These are phyloP conservation scores for Sicyos baderoa DNA, from an alignment of 306 rosid genomes.

Conservation along the genomic window DNA sequence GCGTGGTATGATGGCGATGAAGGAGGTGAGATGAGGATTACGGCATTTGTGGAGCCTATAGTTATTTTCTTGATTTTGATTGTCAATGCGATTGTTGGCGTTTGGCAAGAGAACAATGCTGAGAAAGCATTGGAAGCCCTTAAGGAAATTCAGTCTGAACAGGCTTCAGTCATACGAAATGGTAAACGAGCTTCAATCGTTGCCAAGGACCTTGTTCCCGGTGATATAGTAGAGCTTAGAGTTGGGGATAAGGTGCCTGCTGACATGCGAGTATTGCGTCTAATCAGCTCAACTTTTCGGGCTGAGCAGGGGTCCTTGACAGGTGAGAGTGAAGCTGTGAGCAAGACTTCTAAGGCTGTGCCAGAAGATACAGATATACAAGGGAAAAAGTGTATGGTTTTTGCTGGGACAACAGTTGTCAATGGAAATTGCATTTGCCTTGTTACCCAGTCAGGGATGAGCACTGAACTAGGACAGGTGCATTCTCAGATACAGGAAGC, in stretches of 20 bases:
- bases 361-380: conserved; percentile 36
- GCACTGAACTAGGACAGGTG: conserved; percentile 55
- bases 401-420: conserved; percentile 57
- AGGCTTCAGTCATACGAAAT: conserved; percentile 54
- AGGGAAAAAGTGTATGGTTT: conserved; percentile 35
- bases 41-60: conserved; percentile 46
- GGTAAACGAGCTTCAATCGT: conserved; percentile 36
- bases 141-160: conserved; percentile 89
- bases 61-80: conserved; percentile 45
- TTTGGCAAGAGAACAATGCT: conserved; percentile 94
- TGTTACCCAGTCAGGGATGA: conserved; percentile 55
- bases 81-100: conserved; percentile 60
- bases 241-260: conserved; percentile 50
- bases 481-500: conserved; percentile 53
- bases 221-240: conserved; percentile 42
- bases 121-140: conserved; percentile 88
- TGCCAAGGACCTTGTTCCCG: conserved; percentile 80
- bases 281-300: conserved; percentile 39
- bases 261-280: conserved; percentile 34
- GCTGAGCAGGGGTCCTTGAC: conserved; percentile 45
- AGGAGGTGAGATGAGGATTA: conserved; percentile 42
- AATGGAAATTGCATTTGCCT: conserved; percentile 50
- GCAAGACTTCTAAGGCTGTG: conserved; percentile 36
- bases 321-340: conserved; percentile 52
- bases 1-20: conserved; percentile 76